phyloP scores from a whole-genome alignment of 306 rosid species.

The Leucaena leucocephala region DNA sequence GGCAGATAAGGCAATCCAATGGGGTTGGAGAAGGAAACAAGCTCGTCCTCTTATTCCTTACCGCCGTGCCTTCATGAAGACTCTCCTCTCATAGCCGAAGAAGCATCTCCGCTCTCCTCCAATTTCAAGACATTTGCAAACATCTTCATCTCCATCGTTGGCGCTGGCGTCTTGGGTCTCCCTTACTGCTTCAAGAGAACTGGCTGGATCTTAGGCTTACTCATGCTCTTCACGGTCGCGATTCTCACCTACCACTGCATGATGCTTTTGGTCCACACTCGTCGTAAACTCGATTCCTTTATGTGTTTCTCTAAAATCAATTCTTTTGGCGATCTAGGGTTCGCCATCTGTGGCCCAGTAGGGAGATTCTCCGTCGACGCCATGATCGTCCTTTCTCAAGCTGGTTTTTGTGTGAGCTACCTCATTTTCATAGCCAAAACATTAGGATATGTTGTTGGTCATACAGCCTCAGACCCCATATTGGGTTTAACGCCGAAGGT shows the following conservation, averaged over 20 bases:
- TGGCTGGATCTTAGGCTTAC: conserved; percentile 58
- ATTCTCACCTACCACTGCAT: conserved; percentile 67
- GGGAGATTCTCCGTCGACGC: conserved; percentile 62
- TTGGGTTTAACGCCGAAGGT: conserved; percentile 48
- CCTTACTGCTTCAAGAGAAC: conserved; percentile 70
- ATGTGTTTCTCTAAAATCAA: conserved; percentile 43
- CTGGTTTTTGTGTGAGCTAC: conserved; percentile 73
- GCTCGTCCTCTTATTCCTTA: conserved; percentile 50
- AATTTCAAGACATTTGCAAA: conserved; percentile 55
- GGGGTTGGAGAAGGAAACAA: conserved; percentile 52
- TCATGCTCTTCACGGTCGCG: conserved; percentile 59
- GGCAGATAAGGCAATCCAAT: conserved; percentile 11
- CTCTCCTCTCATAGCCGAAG: conserved; percentile 53
- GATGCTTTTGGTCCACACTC: conserved; percentile 67
- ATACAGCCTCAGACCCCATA: conserved; percentile 12
- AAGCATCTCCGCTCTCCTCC: conserved; percentile 2
- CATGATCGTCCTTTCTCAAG: conserved; percentile 65
- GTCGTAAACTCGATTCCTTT: conserved; percentile 60
- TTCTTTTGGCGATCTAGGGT: conserved; percentile 73
- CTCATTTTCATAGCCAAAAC: conserved; percentile 65
- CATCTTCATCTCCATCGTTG: conserved; percentile 70
- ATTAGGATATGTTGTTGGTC: conserved; percentile 36
- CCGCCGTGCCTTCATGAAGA: conserved; percentile 53
- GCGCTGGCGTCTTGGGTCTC: conserved; percentile 69
- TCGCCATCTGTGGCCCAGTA: conserved; percentile 46